Percentiles rank a stretch among this genome's conserved stretches.
phyloP scores from a whole-genome alignment of 1,284 basidiomycete genomes.

The Pseudozyma tsukubaensis region DNA sequence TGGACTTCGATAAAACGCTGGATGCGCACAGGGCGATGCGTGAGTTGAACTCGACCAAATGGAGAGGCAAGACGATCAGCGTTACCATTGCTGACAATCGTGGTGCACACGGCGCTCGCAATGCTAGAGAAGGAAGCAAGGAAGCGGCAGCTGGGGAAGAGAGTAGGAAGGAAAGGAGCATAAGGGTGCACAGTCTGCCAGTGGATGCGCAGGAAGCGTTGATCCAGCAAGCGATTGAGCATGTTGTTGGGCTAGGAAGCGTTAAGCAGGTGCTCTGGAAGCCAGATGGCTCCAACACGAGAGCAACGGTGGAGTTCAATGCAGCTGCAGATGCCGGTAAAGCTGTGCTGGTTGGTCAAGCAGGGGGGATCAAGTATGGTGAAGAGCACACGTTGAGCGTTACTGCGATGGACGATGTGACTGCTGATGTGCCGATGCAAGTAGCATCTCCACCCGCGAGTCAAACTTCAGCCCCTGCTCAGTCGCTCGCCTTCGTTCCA shows the following conservation, averaged over 20 bases:
- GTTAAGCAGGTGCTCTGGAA: slow-evolving; percentile 59
- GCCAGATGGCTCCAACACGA: slow-evolving; percentile 30
- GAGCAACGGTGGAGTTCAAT: slow-evolving; percentile 52
- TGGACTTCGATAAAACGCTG: slow-evolving; percentile 78
- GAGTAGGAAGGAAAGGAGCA: slow-evolving; percentile 36
- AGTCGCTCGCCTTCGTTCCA: slow-evolving; percentile 21
- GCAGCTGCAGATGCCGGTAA: slow-evolving; percentile 48
- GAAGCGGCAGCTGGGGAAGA: slow-evolving; percentile 12
- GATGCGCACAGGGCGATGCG: slow-evolving; percentile 64
- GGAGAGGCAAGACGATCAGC: slow-evolving; percentile 56
- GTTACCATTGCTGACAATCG: slow-evolving; percentile 53
- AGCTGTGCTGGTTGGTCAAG: slow-evolving; percentile 36
- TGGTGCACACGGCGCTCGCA: slow-evolving; percentile 7
- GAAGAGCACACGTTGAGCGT: slow-evolving; percentile 8
- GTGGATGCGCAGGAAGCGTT: slow-evolving; percentile 65
- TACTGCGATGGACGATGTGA: slow-evolving; percentile 8
- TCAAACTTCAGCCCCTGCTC: neutral
- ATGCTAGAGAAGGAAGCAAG: neutral
- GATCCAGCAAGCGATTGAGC: slow-evolving; percentile 65
- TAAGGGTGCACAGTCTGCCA: slow-evolving; percentile 54
- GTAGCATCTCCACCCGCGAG: neutral
- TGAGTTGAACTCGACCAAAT: slow-evolving; percentile 56
- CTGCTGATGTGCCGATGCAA: neutral
- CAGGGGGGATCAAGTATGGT: slow-evolving; percentile 16
- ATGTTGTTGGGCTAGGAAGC: slow-evolving; percentile 39